Conservation (phyloP, 106 monocot species). For the Platanthera zijinensis region DNA sequence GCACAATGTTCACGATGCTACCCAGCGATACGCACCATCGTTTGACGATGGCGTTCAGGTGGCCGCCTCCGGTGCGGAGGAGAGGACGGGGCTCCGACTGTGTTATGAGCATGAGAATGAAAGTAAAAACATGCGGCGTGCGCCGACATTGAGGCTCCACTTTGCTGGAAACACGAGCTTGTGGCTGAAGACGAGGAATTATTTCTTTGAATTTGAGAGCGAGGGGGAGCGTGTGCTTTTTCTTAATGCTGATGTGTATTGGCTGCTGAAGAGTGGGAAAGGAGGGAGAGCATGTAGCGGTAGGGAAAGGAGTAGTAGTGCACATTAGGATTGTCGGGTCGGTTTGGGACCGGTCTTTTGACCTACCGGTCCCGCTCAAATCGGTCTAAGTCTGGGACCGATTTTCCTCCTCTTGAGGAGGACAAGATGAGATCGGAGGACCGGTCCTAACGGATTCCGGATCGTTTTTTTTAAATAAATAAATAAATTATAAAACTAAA, state of each 20-base stretch:
- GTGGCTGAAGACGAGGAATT: slow-evolving; percentile 67
- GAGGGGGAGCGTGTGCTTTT: slow-evolving; percentile 43
- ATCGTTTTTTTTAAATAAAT: too few relatives aligned
- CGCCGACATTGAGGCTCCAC: slow-evolving; percentile 51
- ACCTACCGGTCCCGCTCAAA: too few relatives aligned
- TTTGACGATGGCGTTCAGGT: slow-evolving; percentile 34
- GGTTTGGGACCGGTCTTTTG: too few relatives aligned
- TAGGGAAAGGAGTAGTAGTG: too few relatives aligned
- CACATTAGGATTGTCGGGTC: too few relatives aligned
- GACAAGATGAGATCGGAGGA: too few relatives aligned
- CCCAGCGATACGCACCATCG: slow-evolving; percentile 25
- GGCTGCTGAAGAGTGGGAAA: slow-evolving; percentile 20
- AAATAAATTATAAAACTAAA: too few relatives aligned
- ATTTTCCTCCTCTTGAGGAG: too few relatives aligned
- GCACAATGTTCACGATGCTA: slow-evolving; percentile 88
- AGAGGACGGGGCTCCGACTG: slow-evolving; percentile 47
- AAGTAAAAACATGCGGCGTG: slow-evolving; percentile 10
- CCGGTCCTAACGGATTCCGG: too few relatives aligned
- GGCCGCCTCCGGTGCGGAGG: slow-evolving; percentile 29
- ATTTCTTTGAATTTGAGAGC: slow-evolving; percentile 50
- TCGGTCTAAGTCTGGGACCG: too few relatives aligned
- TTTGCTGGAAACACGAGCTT: slow-evolving; percentile 62
- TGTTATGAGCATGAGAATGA: slow-evolving; percentile 34
- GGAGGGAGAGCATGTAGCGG: too few relatives aligned
- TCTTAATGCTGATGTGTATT: slow-evolving; percentile 57